Conservation (phyloP, 441 rosid species). For the Mallotus japonicus region DNA sequence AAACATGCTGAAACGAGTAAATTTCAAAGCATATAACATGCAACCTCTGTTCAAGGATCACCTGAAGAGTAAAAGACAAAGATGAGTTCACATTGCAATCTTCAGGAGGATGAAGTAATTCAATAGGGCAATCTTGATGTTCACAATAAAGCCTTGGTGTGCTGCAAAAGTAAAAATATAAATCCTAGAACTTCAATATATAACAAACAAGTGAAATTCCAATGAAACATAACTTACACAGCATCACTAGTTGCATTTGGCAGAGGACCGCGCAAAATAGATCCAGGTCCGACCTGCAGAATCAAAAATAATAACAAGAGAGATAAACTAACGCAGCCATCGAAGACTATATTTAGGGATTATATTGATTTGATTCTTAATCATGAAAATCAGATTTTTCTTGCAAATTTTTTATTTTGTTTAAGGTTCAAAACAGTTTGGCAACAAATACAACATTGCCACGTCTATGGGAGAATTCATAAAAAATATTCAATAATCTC, state of each 20-base stretch:
- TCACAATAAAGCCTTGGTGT: constrained; percentile 88
- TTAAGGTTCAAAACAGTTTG: not conserved
- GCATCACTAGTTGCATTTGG: constrained; percentile 77
- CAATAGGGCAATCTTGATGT: constrained; percentile 76
- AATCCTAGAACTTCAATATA: constrained; percentile 13
- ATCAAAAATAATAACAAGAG: constrained; percentile 16
- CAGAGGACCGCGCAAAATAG: constrained; percentile 89
- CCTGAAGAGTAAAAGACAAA: constrained; percentile 97
- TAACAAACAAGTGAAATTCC: constrained; percentile 16
- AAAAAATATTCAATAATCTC: constrained; percentile 1
- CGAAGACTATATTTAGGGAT: not conserved
- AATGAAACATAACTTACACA: constrained; percentile 62
- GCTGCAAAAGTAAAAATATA: constrained; percentile 39
- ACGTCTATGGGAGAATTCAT: constrained; percentile 4
- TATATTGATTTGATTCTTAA: not conserved
- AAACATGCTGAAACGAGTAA: constrained; percentile 23
- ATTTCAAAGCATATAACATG: constrained; percentile 24
- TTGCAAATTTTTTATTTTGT: not conserved
- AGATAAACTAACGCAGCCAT: not conserved
- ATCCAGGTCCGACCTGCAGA: constrained; percentile 88
- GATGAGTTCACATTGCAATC: constrained; percentile 99
- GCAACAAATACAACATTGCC: constrained; percentile 5
- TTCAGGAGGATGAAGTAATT: constrained; percentile 93
- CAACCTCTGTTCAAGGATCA: constrained; percentile 33
- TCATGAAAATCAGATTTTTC: not conserved